These are phyloP conservation scores for Carpinus viminea DNA, from an alignment of 306 rosid genomes.

Conservation along the genomic window DNA sequence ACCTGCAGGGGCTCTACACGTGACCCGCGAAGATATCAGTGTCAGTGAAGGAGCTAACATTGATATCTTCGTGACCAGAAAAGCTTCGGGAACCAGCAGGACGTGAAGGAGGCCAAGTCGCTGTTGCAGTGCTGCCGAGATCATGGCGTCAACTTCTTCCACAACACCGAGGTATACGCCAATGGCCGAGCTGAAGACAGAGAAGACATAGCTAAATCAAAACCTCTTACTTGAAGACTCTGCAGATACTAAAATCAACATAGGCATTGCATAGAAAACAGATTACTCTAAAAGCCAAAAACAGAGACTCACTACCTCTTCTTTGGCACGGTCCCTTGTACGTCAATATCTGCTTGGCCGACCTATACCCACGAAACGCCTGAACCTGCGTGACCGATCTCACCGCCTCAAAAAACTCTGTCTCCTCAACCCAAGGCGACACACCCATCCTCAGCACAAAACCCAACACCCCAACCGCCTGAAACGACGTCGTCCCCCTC, in stretches of 20 bases:
- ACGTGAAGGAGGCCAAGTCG: too few species aligned
- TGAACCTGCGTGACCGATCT: constrained; percentile 31
- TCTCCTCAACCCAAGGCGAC: constrained; percentile 31
- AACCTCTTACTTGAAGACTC: not conserved
- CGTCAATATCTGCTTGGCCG: constrained; percentile 17
- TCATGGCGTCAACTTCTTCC: too few species aligned
- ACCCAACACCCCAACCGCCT: constrained; percentile 23
- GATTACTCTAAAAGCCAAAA: not conserved
- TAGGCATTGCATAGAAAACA: not conserved
- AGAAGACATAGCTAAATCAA: too few species aligned
- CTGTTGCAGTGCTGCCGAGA: too few species aligned
- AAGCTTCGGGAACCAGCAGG: too few species aligned
- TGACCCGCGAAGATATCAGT: too few species aligned
- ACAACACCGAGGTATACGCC: too few species aligned
- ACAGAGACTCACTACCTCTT: constrained; percentile 15
- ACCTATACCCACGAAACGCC: constrained; percentile 35
- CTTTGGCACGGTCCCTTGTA: not conserved
- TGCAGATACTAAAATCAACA: not conserved
- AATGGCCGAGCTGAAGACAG: too few species aligned
- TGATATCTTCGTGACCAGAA: too few species aligned
- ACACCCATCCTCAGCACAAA: constrained; percentile 36
- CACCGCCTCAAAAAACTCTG: constrained; percentile 29
- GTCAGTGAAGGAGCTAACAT: too few species aligned
- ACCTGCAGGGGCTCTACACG: too few species aligned
- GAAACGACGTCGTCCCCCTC: not conserved